Conservation (phyloP, 2,329 filamentous ascomycete species). For the Fusarium pseudoanthophilum region DNA sequence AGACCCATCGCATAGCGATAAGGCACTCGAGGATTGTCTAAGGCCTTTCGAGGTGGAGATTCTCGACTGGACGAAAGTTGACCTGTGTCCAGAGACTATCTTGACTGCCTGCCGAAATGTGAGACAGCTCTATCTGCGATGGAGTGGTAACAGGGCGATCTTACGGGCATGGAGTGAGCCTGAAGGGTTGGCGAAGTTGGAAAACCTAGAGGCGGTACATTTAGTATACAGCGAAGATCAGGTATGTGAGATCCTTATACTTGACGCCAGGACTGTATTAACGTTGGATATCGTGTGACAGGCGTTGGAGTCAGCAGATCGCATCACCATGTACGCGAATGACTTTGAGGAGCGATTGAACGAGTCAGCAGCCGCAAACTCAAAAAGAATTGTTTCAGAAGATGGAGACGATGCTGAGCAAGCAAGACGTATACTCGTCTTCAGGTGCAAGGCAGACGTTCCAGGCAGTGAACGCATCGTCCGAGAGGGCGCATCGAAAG, state of each 20-base stretch:
- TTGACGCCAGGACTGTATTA: not conserved
- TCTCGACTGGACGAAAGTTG: constrained; percentile 10
- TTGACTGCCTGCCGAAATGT: not conserved
- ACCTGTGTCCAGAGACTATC: constrained; percentile 1
- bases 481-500: not conserved
- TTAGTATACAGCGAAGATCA: not conserved
- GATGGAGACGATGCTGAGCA: not conserved
- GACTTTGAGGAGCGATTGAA: not conserved
- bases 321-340: not conserved
- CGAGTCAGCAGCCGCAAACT: not conserved
- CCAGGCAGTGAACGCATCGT: not conserved
- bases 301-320: not conserved
- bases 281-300: not conserved
- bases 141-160: constrained; percentile 18
- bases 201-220: not conserved
- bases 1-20: constrained; percentile 2
- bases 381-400: rapidly evolving
- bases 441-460: not conserved
- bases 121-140: not conserved
- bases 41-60: constrained; percentile 8
- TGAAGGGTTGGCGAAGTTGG: constrained; percentile 1
- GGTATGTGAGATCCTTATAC: not conserved
- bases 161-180: constrained; percentile 21
- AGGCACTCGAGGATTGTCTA: constrained; percentile 4
- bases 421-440: not conserved